phyloP scores from a whole-genome alignment of 2,329 filamentous ascomycete species.

The Hymenotorrendiella dingleyae region DNA sequence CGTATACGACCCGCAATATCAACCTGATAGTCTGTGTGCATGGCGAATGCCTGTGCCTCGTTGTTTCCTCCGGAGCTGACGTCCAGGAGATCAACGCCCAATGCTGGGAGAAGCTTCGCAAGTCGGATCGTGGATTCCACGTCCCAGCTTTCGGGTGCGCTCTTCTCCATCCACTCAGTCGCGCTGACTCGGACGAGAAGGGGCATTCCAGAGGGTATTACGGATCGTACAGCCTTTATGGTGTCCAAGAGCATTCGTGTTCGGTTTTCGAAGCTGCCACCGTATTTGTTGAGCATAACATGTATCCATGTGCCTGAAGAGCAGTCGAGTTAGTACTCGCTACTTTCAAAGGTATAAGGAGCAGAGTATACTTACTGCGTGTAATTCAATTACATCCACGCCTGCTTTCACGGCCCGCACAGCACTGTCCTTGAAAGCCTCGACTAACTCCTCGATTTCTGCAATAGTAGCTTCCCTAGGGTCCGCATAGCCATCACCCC shows the following conservation, averaged over 20 bases:
- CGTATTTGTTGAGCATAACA: too few relatives aligned
- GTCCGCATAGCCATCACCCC: constrained; percentile 46
- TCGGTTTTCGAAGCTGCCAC: constrained; percentile 60
- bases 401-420: constrained; percentile 39
- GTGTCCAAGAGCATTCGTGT: constrained; percentile 54
- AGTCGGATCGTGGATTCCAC: constrained; percentile 43
- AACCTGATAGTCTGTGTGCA: constrained; percentile 64
- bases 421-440: constrained; percentile 33
- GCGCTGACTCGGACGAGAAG: constrained; percentile 55
- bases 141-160: constrained; percentile 16
- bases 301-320: too few relatives aligned
- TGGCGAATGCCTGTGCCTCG: constrained; percentile 48
- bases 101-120: constrained; percentile 61
- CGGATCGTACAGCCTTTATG: constrained; percentile 43
- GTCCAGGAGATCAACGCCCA: constrained; percentile 79
- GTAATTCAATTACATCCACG: constrained; percentile 59
- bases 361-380: too few relatives aligned
- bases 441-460: constrained; percentile 33
- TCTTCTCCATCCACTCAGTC: constrained; percentile 55
- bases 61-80: constrained; percentile 71
- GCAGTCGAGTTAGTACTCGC: too few relatives aligned
- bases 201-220: constrained; percentile 48
- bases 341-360: too few relatives aligned
- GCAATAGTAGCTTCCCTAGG: constrained; percentile 52
- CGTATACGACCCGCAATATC: constrained; percentile 67